Evolutionary conservation across 1,284 basidiomycete genomes (phyloP).

Genomic region (Paramarasmius palmivorus): DNA sequence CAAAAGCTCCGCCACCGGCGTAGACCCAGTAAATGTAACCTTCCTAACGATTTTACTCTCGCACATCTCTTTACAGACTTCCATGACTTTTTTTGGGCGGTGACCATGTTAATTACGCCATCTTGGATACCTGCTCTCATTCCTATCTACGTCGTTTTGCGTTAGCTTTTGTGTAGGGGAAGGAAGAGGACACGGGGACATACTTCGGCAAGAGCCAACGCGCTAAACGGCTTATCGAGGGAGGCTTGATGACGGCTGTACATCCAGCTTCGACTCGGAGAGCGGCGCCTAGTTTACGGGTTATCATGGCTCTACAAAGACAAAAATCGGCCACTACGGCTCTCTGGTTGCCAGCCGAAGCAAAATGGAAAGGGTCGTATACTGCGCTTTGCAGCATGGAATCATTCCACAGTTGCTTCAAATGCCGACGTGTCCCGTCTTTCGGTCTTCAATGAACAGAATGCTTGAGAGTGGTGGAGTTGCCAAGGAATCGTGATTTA

Average conservation of each 20-base stretch:
- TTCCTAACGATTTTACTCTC: constrained; percentile 79
- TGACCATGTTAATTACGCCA: constrained; percentile 94
- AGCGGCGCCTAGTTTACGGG: constrained; percentile 86
- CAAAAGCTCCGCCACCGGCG: constrained; percentile 88
- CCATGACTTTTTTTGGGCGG: constrained; percentile 81
- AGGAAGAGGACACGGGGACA: too few species aligned
- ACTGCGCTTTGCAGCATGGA: too few species aligned
- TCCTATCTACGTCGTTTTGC: too few species aligned
- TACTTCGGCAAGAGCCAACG: constrained; percentile 90
- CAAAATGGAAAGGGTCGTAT: not conserved
- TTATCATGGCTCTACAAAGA: too few species aligned
- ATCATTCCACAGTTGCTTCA: too few species aligned
- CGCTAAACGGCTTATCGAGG: constrained; percentile 94
- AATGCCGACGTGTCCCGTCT: too few species aligned
- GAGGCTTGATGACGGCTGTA: constrained; percentile 94
- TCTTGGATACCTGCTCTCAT: constrained; percentile 89
- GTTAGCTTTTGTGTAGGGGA: too few species aligned
- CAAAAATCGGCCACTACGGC: too few species aligned
- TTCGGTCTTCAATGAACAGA: too few species aligned
- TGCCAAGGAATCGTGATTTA: too few species aligned
- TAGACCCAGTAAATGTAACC: constrained; percentile 94
- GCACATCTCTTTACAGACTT: constrained; percentile 84
- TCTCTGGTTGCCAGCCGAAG: constrained; percentile 49
- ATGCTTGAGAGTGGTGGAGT: too few species aligned
- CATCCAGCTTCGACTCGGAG: constrained; percentile 97